These are phyloP conservation scores for Tetragonia tetragonoides DNA, from an alignment of 148 eudicot genomes.

Conservation along the genomic window DNA sequence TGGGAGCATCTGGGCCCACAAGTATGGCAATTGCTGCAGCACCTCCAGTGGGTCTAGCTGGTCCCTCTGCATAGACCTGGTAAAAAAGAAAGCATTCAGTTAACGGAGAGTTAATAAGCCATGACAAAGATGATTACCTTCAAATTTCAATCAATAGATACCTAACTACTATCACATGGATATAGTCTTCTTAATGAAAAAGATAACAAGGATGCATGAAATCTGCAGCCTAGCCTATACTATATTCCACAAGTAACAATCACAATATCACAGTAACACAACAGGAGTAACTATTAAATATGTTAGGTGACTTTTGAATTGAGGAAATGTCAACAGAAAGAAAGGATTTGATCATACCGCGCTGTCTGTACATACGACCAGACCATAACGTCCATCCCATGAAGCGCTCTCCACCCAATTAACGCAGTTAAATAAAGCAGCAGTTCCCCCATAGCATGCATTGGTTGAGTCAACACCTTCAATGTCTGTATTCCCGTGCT, in stretches of 20 bases:
- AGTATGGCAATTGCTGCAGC: constrained; percentile 98
- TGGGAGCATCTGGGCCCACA: constrained; percentile 92
- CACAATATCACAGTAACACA: background rate
- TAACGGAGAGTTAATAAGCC: background rate
- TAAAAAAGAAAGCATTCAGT: constrained; percentile 13
- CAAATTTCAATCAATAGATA: background rate
- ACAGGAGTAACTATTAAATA: background rate
- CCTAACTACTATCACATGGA: background rate
- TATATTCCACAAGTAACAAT: background rate
- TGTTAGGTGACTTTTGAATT: background rate
- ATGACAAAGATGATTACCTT: background rate
- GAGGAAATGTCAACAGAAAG: background rate
- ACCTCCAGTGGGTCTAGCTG: constrained; percentile 98
- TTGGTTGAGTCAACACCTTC: constrained; percentile 99
- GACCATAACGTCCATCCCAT: constrained; percentile 99
- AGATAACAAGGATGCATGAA: too few species aligned
- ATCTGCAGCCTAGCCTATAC: too few species aligned
- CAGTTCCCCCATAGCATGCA: constrained; percentile 99
- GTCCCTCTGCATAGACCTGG: constrained; percentile 98
- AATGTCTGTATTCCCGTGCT: constrained; percentile 86
- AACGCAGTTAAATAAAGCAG: constrained; percentile 90
- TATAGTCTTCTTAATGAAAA: too few species aligned
- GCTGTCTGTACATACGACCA: constrained; percentile 94
- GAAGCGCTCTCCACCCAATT: constrained; percentile 98
- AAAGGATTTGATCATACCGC: constrained; percentile 62